Conservation (phyloP, 2,329 filamentous ascomycete genomes). For the Trichoderma asperellum region DNA sequence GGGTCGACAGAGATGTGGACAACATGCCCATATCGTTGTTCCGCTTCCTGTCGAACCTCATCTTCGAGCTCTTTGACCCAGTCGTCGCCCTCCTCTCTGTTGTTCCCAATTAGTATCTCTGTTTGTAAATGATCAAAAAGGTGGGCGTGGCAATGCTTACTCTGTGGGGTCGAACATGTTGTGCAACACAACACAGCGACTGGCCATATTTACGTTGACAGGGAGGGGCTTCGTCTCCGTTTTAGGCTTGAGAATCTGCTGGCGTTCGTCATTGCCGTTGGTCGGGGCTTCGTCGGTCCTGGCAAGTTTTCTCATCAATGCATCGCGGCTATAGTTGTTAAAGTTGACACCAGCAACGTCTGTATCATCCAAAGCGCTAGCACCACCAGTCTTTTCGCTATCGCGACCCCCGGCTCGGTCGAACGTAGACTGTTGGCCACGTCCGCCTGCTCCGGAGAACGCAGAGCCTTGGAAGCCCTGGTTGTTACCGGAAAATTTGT, state of each 20-base stretch:
- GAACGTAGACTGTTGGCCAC: conserved; percentile 84
- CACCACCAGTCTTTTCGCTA: conserved; percentile 86
- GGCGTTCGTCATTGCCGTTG: conserved; percentile 65
- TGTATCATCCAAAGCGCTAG: conserved; percentile 94
- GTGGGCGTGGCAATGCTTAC: conserved; percentile 59
- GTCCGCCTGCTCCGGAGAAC: conserved; percentile 87
- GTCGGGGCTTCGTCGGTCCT: conserved; percentile 82
- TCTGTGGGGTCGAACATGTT: conserved; percentile 94
- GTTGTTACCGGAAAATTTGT: conserved; percentile 85
- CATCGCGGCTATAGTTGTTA: conserved; percentile 98
- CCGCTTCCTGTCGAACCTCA: conserved; percentile 90
- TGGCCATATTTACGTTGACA: conserved; percentile 88
- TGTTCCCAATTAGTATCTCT: conserved; percentile 41
- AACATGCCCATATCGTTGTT: conserved; percentile 94
- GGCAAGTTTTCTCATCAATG: conserved; percentile 97
- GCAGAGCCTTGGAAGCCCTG: conserved; percentile 83
- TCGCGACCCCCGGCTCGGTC: conserved; percentile 89
- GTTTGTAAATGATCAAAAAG: neutral
- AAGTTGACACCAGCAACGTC: conserved; percentile 99
- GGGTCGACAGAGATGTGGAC: conserved; percentile 95
- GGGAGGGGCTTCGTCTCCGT: conserved; percentile 78
- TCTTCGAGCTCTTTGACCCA: conserved; percentile 95
- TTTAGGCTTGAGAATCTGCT: conserved; percentile 75
- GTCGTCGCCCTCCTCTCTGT: conserved; percentile 78
- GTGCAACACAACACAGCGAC: conserved; percentile 88